Base-by-base conservation (phyloP, 2,329 filamentous ascomycete genomes). In the Penicillium janthinellum region DNA sequence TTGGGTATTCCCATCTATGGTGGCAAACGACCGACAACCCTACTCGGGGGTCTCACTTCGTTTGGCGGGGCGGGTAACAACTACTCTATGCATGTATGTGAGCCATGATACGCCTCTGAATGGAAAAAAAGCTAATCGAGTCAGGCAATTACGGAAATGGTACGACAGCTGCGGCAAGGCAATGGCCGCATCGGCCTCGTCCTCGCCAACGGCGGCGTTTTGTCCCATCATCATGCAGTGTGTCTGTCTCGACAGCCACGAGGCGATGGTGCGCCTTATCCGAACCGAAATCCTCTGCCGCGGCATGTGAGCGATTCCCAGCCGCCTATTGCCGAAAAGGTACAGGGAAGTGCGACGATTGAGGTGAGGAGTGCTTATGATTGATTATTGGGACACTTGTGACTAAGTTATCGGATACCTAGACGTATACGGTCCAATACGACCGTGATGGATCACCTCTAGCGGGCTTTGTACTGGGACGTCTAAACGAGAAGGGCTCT, bases 21-120 rank as follows among this genome's bases (percentile, higher is more conserved):
- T 1, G 68, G 78, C 1, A 34, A 72, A 1, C 87, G 84, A 62
- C 81, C 84, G 0, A 79, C 89, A 20, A 88, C 86, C 0, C 72
- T 90, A 0, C 77, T 90, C 0, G 88, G 88, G 0, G 88, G 88
- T 0, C 67, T 90, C 55, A 90, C 88, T 4, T 88, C 83, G 0
- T 90, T 90, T 59, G 88, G 88, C 0, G 88, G 88, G 0, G 88
- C 88, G 5, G 88, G 88, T 0, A 90, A 90, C 63, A 90, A 90
- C 56, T 90, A 90, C 60, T 88, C 85, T 0, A 86, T 89, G 82
- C 87, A 90, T 75, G 86, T 83, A 72, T 15, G 50, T 34, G 4
- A 44, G 3, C 3, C 37, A n/a, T 12, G 34, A 50, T 22, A 15
- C 22, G 3, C 14, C 17, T 35, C 25, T 44, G 5, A 35, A 31